These are phyloP conservation scores for Backusella tuberculispora DNA, from an alignment of 192 early-diverging fungal genomes.

Conservation along the genomic window DNA sequence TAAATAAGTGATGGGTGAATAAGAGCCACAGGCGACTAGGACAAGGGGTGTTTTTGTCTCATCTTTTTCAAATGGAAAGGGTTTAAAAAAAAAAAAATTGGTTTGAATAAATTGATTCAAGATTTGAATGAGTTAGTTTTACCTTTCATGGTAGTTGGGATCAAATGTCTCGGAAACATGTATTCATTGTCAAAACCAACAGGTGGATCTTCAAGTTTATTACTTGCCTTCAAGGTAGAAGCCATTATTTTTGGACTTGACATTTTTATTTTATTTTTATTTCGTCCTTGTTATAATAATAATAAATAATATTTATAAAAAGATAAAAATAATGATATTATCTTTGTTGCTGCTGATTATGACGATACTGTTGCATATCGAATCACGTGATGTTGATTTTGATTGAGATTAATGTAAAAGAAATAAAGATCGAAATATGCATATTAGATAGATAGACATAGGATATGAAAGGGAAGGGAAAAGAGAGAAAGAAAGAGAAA, in stretches of 20 bases:
- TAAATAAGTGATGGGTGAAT: conserved; percentile 95
- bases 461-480: not conserved
- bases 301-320: conserved; percentile 22
- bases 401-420: not conserved
- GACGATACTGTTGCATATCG: no score
- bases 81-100: conserved; percentile 4
- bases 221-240: conserved; percentile 23
- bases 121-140: not conserved
- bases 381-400: not conserved
- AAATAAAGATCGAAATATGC: not conserved
- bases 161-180: conserved; percentile 32
- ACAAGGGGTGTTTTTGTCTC: conserved; percentile 81
- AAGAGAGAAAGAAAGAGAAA: not conserved
- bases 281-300: no score
- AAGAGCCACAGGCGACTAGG: conserved; percentile 95
- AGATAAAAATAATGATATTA: conserved; percentile 19
- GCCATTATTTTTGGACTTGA: conserved; percentile 32
- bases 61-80: conserved; percentile 43
- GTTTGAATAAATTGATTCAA: not conserved
- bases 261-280: no score
- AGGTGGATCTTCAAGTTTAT: not conserved
- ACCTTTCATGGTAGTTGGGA: conserved; percentile 35
- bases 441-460: no score
- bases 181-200: conserved; percentile 28
- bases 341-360: no score